Percentiles rank a stretch among this genome's conserved stretches.
These are phyloP conservation scores for Colletotrichum eremochloae DNA, from an alignment of 2,329 filamentous ascomycete genomes.

Conservation along the genomic window DNA sequence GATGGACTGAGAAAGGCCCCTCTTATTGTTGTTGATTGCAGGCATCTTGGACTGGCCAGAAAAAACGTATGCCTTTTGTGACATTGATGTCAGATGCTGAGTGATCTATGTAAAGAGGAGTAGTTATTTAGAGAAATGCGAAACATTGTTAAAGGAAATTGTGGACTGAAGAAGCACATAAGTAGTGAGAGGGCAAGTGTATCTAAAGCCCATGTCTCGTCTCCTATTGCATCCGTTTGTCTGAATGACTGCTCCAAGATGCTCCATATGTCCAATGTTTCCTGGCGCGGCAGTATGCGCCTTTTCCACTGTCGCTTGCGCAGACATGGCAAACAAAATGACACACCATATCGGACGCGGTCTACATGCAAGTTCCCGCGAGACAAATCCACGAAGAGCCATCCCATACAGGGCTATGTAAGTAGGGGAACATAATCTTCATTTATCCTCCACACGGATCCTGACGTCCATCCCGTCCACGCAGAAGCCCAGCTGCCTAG, in stretches of 20 bases:
- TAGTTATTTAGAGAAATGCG: no score
- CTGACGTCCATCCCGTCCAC: slow-evolving; percentile 80
- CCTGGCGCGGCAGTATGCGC: slow-evolving; percentile 25
- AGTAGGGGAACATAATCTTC: background rate
- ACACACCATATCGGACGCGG: slow-evolving; percentile 1
- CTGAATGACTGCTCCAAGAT: background rate
- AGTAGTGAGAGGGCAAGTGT: background rate
- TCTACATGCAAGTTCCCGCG: slow-evolving; percentile 18
- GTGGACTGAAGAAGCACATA: background rate
- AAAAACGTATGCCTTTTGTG: background rate
- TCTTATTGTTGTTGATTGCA: slow-evolving; percentile 2
- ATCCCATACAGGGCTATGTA: background rate
- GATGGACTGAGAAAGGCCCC: slow-evolving; percentile 37
- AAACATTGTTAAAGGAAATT: no score
- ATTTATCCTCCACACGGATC: slow-evolving; percentile 75
- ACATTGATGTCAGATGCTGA: background rate
- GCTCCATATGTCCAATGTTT: background rate
- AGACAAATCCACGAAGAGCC: background rate
- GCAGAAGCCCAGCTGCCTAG: slow-evolving; percentile 84
- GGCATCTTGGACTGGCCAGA: background rate
- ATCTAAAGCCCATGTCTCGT: background rate
- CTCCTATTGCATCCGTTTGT: background rate
- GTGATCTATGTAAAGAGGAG: background rate
- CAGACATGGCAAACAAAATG: slow-evolving; percentile 8
- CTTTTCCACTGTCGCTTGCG: slow-evolving; percentile 4